Base-by-base conservation (phyloP, 495 filamentous ascomycete species). In the Chaetomium cochliodes region DNA sequence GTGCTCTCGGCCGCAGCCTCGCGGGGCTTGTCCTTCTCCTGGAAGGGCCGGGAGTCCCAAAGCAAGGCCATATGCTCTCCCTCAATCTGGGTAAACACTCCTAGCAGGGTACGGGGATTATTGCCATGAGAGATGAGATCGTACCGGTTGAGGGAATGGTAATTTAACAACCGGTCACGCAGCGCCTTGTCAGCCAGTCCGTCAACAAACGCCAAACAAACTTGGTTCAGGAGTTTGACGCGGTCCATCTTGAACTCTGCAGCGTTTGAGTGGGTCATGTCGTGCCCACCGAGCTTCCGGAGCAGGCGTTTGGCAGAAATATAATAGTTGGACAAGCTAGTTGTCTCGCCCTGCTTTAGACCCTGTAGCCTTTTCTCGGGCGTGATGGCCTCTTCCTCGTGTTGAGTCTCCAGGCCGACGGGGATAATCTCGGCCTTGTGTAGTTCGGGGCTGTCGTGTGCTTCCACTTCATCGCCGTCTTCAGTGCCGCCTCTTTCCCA, bases 401-500 rank as follows among this genome's bases (percentile, higher is more conserved):
- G 13, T 41, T 65, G 23, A 12, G 18, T 7, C 39, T 52, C 22
- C 20, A 47, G 9, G n/a, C 1, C 26, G 52, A 5, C 18, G 2
- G 50, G 50, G 7, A 11, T 2, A 16, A 37, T 13, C 28, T 51
- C 22, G 42, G 44, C 60, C 11, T 56, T 3, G 2, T 56, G 46
- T 15, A 39, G 30, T 5, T 77, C 77, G 9, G 72, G 59, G 8
- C 77, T 71, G 2, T 76, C 76, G 22, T 74, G 71, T 7, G 59
- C 54, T 51, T 84, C 79, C 2, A 80, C 78, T 8, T 77, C 78
- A 12, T 86, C 82, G 9, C 52, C 63, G 4, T 72, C 67, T 0
- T 77, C 78, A 18, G 72, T 63, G 22, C 71, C 47, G 0, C 81
- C 82, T 16, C 67, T 79, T 58, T 87, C 87, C 85, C 88, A 89